Base-by-base conservation (phyloP, 1,284 basidiomycete species). In the Amylostereum areolatum region DNA sequence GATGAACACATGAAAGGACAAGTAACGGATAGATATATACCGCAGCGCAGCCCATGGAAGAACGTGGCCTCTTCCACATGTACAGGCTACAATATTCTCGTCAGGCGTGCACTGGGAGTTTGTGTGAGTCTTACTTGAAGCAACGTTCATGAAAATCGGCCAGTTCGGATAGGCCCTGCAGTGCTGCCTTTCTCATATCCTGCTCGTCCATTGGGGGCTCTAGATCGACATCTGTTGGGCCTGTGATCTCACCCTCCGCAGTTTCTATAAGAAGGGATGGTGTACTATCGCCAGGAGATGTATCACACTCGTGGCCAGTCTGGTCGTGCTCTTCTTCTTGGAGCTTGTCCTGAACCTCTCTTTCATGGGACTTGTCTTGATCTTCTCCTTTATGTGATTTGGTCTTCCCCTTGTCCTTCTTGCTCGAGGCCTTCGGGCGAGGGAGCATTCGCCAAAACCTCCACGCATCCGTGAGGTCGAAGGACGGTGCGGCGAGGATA, bases 121-220 rank as follows among this genome's bases (percentile, higher is more conserved):
- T n/a, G n/a, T n/a, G n/a, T n/a, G n/a, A n/a, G 10, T 66, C 74
- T n/a, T 57, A 85, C 85, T 84, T 86, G 63, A 76, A 77, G 36
- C 84, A 55, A 34, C 83, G 72, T 61, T 89, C 86, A 54, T 86
- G 78, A 5, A 83, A 46, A 59, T 86, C 83, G 4, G 77, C 75
- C 30, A 80, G 57, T 43, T 76, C 73, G 44, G 70, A 70, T 47
- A 81, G 41, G 8, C 62, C 33, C 45, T 68, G 59, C 31, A 85
- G 57, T 2, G 66, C 53, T n/a, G 66, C 55, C 8, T 67, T 67
- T 57, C 75, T 77, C 11, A 80, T 42, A 55, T 73, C 73, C 45
- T 68, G 66, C 43, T 74, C 71, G 32, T 51, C 48, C 12, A 37
- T 9, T 11, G 39, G 28, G 18, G 18, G n/a, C 11, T 9, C 44